phyloP scores from a whole-genome alignment of 768 basidiomycete genomes.

The Suillus fuscotomentosus region DNA sequence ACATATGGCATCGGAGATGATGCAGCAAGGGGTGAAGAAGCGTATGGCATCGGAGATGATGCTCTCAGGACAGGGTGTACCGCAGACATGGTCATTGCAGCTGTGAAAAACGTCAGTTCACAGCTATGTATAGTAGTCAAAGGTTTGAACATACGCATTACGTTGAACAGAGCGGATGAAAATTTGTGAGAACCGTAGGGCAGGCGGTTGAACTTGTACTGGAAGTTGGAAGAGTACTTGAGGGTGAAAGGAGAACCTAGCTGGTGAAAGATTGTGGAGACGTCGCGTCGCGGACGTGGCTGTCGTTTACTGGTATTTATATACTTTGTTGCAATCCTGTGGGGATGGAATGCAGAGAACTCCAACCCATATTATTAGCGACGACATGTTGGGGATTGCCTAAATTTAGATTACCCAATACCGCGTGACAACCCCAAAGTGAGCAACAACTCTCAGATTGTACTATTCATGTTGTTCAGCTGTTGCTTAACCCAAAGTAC shows the following conservation, averaged over 20 bases:
- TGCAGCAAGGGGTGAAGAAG: slow-evolving; percentile 65
- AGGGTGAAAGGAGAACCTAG: slow-evolving; percentile 1
- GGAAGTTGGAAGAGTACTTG: background rate
- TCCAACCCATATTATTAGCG: slow-evolving; percentile 2
- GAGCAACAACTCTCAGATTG: no score
- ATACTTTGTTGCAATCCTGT: slow-evolving; percentile 22
- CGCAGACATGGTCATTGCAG: slow-evolving; percentile 43
- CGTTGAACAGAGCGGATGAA: slow-evolving; percentile 3
- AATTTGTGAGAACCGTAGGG: background rate
- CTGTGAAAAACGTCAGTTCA: slow-evolving; percentile 21
- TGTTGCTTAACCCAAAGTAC: no score
- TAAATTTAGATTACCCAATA: background rate
- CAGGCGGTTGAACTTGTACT: background rate
- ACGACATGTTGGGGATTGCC: slow-evolving; percentile 30
- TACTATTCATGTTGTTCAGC: no score
- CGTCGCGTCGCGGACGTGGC: slow-evolving; percentile 25
- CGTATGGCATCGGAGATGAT: slow-evolving; percentile 38
- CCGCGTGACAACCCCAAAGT: background rate
- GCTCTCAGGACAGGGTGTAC: slow-evolving; percentile 24
- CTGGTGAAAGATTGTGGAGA: slow-evolving; percentile 26
- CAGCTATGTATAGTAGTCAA: slow-evolving; percentile 1
- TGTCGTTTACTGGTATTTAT: slow-evolving; percentile 29
- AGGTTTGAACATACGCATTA: slow-evolving; percentile 38
- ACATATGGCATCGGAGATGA: slow-evolving; percentile 44
- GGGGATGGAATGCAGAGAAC: slow-evolving; percentile 12